Evolutionary conservation across 2,329 filamentous ascomycete genomes (phyloP).

Genomic region (Paraphoma chrysanthemicola): DNA sequence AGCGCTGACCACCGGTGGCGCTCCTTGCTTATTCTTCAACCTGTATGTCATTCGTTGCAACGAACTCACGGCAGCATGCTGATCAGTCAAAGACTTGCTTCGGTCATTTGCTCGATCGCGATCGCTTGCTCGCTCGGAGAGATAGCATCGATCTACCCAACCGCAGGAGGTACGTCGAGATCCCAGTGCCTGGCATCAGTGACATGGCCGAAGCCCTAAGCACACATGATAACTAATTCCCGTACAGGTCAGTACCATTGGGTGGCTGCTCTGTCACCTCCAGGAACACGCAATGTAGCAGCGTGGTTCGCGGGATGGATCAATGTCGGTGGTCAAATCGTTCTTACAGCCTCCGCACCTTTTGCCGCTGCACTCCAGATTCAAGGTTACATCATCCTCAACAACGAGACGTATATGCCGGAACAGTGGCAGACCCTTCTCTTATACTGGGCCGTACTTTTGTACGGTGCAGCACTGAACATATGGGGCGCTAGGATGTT

Average conservation of each 20-base stretch:
- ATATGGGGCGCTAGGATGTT: slow-evolving; percentile 51
- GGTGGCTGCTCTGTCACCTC: slow-evolving; percentile 51
- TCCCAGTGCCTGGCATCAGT: background rate
- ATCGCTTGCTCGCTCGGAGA: slow-evolving; percentile 73
- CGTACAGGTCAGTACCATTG: slow-evolving; percentile 55
- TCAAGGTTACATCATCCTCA: slow-evolving; percentile 54
- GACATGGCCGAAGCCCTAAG: background rate
- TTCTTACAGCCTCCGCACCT: slow-evolving; percentile 57
- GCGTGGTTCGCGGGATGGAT: slow-evolving; percentile 54
- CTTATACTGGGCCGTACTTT: slow-evolving; percentile 55
- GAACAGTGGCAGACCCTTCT: slow-evolving; percentile 56
- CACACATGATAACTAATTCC: background rate
- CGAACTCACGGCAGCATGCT: background rate
- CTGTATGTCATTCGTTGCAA: slow-evolving; percentile 35
- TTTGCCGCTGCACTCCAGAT: slow-evolving; percentile 47
- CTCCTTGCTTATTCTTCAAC: slow-evolving; percentile 57
- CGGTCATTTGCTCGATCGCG: slow-evolving; percentile 63
- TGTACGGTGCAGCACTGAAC: slow-evolving; percentile 50
- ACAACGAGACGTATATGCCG: slow-evolving; percentile 50
- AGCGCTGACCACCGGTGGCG: slow-evolving; percentile 55
- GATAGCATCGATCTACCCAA: slow-evolving; percentile 76
- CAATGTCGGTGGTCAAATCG: slow-evolving; percentile 55
- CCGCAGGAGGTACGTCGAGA: slow-evolving; percentile 65
- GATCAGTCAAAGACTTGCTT: slow-evolving; percentile 46
- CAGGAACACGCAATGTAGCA: slow-evolving; percentile 42